phyloP scores from a whole-genome alignment of 2,329 filamentous ascomycete species.

The Colletotrichum endophyticum region DNA sequence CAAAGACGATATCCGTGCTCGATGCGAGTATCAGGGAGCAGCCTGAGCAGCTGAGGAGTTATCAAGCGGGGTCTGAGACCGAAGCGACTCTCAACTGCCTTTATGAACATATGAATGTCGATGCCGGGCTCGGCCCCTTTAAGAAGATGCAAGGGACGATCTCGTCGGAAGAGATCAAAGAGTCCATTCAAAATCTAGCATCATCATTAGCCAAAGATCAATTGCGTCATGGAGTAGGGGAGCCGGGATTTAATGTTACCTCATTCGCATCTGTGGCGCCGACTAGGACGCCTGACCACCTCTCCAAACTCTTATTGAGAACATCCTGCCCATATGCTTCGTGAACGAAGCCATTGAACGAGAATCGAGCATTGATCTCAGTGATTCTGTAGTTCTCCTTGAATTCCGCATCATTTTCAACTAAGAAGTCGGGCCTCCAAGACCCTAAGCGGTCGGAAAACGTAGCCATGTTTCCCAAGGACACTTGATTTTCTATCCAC shows the following conservation, averaged over 20 bases:
- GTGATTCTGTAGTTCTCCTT: slow-evolving; percentile 35
- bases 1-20: slow-evolving; percentile 33
- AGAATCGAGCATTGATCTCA: slow-evolving; percentile 46
- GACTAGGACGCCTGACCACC: slow-evolving; percentile 15
- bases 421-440: slow-evolving; percentile 44
- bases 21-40: slow-evolving; percentile 29
- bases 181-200: slow-evolving; percentile 35
- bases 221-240: too few species aligned
- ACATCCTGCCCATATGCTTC: slow-evolving; percentile 32
- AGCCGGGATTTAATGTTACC: slow-evolving; percentile 17
- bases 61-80: slow-evolving; percentile 35
- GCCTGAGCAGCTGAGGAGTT: slow-evolving; percentile 34
- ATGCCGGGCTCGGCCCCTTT: slow-evolving; percentile 41
- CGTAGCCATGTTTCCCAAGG: slow-evolving; percentile 23
- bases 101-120: slow-evolving; percentile 43
- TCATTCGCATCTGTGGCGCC: slow-evolving; percentile 27
- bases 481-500: slow-evolving; percentile 34
- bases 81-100: slow-evolving; percentile 29
- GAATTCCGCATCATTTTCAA: slow-evolving; percentile 28
- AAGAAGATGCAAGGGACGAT: slow-evolving; percentile 37
- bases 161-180: slow-evolving; percentile 32
- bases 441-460: slow-evolving; percentile 31
- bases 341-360: slow-evolving; percentile 41
- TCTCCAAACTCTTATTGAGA: slow-evolving; percentile 22
- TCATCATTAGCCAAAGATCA: too few species aligned